A percentile compares a stretch with the other conserved stretches of the same genome.
Conservation (phyloP, 805 yeast genomes). For the Saturnispora diversa region DNA sequence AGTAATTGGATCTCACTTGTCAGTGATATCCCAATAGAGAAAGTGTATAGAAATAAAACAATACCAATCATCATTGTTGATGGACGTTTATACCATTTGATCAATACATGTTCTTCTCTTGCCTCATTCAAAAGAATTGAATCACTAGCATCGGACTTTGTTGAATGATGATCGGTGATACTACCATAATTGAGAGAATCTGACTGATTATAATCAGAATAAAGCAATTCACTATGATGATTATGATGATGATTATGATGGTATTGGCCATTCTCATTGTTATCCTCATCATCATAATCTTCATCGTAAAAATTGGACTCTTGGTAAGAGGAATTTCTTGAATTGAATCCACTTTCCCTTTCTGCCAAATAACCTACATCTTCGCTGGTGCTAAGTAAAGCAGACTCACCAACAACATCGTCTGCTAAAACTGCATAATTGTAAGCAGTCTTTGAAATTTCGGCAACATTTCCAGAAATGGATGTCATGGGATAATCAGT, state of each 20-base stretch:
- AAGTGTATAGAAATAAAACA: conserved; percentile 33
- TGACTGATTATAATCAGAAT: too few relatives aligned
- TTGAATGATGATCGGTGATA: conserved; percentile 1
- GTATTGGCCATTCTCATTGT: neutral
- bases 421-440: conserved; percentile 13
- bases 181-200: conserved; percentile 3
- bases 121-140: conserved; percentile 13
- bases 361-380: conserved; percentile 24
- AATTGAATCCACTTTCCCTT: conserved; percentile 9
- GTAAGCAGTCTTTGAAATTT: conserved; percentile 6
- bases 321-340: conserved; percentile 2
- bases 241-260: neutral
- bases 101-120: conserved; percentile 7
- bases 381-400: conserved; percentile 23
- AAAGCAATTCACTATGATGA: too few relatives aligned
- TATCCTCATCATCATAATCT: conserved; percentile 19
- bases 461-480: neutral
- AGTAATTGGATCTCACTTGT: conserved; percentile 33
- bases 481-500: conserved; percentile 4
- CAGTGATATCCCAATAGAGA: conserved; percentile 33
- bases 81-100: conserved; percentile 53
- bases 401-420: conserved; percentile 35
- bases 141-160: conserved; percentile 9
- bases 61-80: conserved; percentile 39
- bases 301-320: conserved; percentile 16